Percentiles rank a stretch among this genome's conserved stretches.
Evolutionary conservation across 306 rosid species (phyloP).

Genomic region (Pachyrhizus erosus): DNA sequence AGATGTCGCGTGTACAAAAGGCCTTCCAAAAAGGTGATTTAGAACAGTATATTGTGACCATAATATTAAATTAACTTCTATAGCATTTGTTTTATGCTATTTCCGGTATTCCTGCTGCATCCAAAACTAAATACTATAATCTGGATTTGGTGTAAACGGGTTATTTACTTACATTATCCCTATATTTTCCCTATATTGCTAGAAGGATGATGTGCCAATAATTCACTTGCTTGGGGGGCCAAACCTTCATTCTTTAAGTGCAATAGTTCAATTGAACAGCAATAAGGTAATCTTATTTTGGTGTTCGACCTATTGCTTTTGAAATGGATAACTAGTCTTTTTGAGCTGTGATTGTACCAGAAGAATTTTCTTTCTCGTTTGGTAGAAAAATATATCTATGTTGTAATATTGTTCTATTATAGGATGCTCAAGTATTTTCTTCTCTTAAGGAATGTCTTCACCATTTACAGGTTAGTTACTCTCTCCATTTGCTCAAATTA

Average conservation of each 20-base stretch:
- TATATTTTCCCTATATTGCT: conserved; percentile 36
- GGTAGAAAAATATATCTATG: not conserved
- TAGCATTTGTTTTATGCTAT: not conserved
- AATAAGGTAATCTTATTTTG: conserved; percentile 57
- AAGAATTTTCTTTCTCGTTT: not conserved
- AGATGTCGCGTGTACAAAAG: conserved; percentile 69
- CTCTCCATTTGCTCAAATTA: conserved; percentile 31
- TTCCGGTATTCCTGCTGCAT: not conserved
- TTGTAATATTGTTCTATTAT: conserved; percentile 43
- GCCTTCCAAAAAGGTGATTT: conserved; percentile 64
- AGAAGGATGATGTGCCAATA: conserved; percentile 63
- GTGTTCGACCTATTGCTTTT: conserved; percentile 34
- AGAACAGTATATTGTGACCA: not conserved
- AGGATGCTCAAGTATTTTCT: conserved; percentile 70
- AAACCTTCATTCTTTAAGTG: conserved; percentile 69
- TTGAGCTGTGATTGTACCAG: conserved; percentile 28
- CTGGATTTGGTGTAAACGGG: not conserved
- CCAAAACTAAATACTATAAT: not conserved
- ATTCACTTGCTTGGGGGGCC: conserved; percentile 79
- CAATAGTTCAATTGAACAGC: conserved; percentile 57
- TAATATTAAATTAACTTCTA: conserved; percentile 22
- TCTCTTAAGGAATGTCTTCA: conserved; percentile 78
- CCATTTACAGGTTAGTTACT: conserved; percentile 68
- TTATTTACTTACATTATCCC: not conserved
- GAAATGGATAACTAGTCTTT: not conserved